Evolutionary conservation across 106 monocot genomes (phyloP), one percentile per base, ranked within the genome.

Genomic region (Chionographis japonica): DNA sequence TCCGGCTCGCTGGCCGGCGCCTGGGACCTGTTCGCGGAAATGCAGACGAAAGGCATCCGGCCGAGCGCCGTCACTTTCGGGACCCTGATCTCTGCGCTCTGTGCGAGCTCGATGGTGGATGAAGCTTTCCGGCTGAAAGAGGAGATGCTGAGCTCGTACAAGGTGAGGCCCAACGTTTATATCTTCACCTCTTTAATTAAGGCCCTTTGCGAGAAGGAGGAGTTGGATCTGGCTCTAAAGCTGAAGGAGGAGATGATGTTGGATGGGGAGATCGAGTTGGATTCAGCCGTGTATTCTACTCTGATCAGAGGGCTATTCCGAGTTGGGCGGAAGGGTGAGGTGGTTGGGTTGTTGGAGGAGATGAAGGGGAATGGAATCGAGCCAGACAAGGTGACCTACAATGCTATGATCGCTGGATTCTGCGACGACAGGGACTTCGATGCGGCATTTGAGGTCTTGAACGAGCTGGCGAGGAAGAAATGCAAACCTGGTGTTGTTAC

Each of bases 401-500:
- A 94, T 56, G 79, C 94, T 2, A 83, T 94, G 86, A 82, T 94
- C 37, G 71, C 84, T 12, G 94, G 94, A 16, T 94, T 90, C 65
- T 94, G 90, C 52, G 84, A 70, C 6, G 82, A 64, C 12, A 77
- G 58, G 52, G 82, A 82, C 39, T 87, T 90, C 8, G 73, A 75
- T 49, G 86, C 82, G 4, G 84, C 86, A 15, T 75, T 83, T 65
- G 86, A 80, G 64, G 86, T 66, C 4, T 58, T 90, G 68, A 62
- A 70, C 40, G 94, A 94, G 79, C 85, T 90, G 94, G 59, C 10
- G 58, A 81, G 63, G 61, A 70, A 73, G 3, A 75, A 79, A 5
- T 73, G 77, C 58, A 78, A 70, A 46, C 70, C 89, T 4, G 86
- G 89, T 69, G 69, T 89, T n/a, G 70, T 94, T 39, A 84, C 84